phyloP scores from a whole-genome alignment of 2,329 filamentous ascomycete species.

The Lachnellula occidentalis region DNA sequence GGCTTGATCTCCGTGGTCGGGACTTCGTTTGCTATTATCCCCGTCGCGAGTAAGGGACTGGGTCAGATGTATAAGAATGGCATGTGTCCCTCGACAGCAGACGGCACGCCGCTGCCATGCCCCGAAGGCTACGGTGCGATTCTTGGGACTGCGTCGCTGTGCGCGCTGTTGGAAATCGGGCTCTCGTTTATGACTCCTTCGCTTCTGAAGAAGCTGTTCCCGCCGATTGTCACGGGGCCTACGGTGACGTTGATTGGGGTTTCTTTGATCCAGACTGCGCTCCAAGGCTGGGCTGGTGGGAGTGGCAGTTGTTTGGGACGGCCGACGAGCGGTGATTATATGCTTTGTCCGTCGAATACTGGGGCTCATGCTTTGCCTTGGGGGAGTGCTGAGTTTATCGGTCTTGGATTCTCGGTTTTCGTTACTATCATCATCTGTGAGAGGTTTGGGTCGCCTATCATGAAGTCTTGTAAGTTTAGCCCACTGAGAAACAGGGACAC shows the following conservation, averaged over 20 bases:
- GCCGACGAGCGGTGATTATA: constrained; percentile 48
- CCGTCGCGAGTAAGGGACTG: constrained; percentile 66
- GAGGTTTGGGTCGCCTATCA: constrained; percentile 74
- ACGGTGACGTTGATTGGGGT: constrained; percentile 71
- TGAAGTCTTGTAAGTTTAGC: constrained; percentile 49
- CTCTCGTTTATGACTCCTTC: constrained; percentile 69
- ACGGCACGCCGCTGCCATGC: constrained; percentile 64
- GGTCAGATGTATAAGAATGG: constrained; percentile 73
- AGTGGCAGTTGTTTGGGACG: constrained; percentile 50
- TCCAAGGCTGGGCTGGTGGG: constrained; percentile 75
- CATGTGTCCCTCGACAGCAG: constrained; percentile 45
- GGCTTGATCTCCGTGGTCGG: constrained; percentile 76
- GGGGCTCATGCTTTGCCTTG: constrained; percentile 70
- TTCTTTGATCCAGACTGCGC: constrained; percentile 63
- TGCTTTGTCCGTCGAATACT: constrained; percentile 59
- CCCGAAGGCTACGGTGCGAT: constrained; percentile 71
- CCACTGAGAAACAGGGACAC: constrained; percentile 1
- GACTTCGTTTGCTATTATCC: constrained; percentile 72
- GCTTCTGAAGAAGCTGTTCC: constrained; percentile 66
- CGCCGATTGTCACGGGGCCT: constrained; percentile 71
- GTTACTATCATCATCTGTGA: constrained; percentile 75
- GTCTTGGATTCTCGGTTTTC: constrained; percentile 76
- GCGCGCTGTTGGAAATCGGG: constrained; percentile 62
- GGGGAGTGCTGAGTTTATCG: constrained; percentile 74
- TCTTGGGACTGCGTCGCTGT: constrained; percentile 63